Evolutionary conservation across 225 moss, liverwort and hornwort genomes (phyloP), one percentile per base, ranked within the genome.

Genomic region (Pleurozium schreberi): DNA sequence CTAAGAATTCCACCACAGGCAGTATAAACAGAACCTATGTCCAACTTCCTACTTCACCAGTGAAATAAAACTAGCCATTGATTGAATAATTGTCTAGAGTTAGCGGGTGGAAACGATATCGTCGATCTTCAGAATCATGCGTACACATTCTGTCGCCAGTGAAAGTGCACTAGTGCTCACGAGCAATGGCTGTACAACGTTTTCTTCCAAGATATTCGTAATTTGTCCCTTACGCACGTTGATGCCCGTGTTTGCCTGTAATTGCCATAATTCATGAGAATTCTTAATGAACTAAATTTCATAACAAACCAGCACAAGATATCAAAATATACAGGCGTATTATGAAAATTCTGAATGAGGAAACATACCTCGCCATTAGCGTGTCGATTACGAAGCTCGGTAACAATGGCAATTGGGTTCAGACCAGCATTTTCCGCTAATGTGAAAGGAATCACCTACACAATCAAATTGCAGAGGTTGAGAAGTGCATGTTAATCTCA

Each of bases 51-150:
- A 60, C 22, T 61, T 47, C 62, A 45, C 28, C 28, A 59, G 30
- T 7, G 47, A 63, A 61, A 34, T 45, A 34, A 82, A 63, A 63
- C 63, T 63, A 82, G 34, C 63, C 34, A 62, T 61, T 47, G 82
- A 63, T 14, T 45, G 55, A 45, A 82, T 31, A 47, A 23, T 43
- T 82, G 61, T 16, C 22, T 47, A 34, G 34, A 65, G 75, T 89
- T 92, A 99, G 89, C 95, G 94, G 12, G 95, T 96, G 58, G 97
- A 96, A 18, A 99, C 96, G 60, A 97, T 96, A 75, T 99, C 98
- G 85, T 99, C 98, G 60, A 97, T 97, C 91, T 99, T 99, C 75
- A 99, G 91, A 85, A 99, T 99, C 98, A 99, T 99, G 63, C 96
- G 93, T 21, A 97, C 96, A 93, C 98, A 99, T 88, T 99, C 96